Conservation (phyloP, 2,329 filamentous ascomycete species). For the Botrytis deweyae region DNA sequence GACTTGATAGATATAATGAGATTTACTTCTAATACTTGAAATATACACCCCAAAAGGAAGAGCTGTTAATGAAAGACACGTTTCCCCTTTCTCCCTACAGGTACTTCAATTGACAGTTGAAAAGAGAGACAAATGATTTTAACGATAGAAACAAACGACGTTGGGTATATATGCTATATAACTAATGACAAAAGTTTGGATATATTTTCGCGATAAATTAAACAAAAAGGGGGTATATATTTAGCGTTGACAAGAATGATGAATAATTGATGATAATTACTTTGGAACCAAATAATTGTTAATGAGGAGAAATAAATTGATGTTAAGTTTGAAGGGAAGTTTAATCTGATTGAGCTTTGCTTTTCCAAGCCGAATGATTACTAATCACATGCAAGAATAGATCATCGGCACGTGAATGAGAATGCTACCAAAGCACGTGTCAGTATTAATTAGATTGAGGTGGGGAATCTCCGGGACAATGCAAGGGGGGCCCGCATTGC, state of each 20-base stretch:
- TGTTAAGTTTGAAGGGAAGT: not conserved
- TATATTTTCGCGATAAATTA: conserved; percentile 1
- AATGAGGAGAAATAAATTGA: not conserved
- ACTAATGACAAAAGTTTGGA: not conserved
- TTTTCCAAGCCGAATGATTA: not conserved
- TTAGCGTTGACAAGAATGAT: conserved; percentile 20
- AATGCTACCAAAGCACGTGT: not conserved
- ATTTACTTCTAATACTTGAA: conserved; percentile 7
- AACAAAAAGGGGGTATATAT: not conserved
- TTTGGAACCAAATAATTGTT: not conserved
- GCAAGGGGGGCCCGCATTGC: conserved; percentile 12
- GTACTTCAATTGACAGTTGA: conserved; percentile 1
- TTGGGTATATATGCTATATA: not conserved
- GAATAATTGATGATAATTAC: conserved; percentile 30
- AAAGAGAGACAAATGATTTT: not conserved
- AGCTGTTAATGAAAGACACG: conserved; percentile 2
- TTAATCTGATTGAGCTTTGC: not conserved
- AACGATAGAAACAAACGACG: not conserved
- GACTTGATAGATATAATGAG: conserved; percentile 8
- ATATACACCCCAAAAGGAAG: not conserved
- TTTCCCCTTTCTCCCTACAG: not conserved
- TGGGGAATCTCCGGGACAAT: not conserved
- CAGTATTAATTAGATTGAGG: not conserved
- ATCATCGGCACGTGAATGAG: not conserved
- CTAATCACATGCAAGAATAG: conserved; percentile 1